Conservation (phyloP, 352 stramenopile genomes). For the Pilasporangium apinafurcum region DNA sequence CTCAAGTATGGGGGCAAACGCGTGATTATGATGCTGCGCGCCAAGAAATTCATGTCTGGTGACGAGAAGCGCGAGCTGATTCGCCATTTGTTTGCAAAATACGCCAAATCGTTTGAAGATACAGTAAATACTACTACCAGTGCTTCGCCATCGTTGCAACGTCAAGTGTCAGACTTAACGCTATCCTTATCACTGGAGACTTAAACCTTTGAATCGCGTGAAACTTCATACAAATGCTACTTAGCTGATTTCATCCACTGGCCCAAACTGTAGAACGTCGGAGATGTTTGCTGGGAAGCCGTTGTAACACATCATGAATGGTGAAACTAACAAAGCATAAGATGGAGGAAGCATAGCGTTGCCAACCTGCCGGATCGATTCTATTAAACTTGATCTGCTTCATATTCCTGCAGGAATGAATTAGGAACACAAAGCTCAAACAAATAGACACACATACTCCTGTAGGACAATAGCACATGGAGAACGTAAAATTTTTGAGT, state of each 20-base stretch:
- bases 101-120: conserved; percentile 1
- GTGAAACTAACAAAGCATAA: too few species aligned
- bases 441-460: background rate
- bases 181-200: conserved; percentile 7
- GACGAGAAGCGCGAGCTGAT: conserved; percentile 59
- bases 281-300: too few species aligned
- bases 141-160: background rate
- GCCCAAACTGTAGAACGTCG: too few species aligned
- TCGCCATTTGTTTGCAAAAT: conserved; percentile 32
- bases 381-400: too few species aligned
- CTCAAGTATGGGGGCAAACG: conserved; percentile 55
- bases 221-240: too few species aligned
- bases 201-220: too few species aligned
- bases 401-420: background rate
- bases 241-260: too few species aligned
- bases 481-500: background rate
- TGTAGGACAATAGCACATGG: background rate
- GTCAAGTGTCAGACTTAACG: conserved; percentile 10
- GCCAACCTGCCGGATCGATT: too few species aligned
- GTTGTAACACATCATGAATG: too few species aligned
- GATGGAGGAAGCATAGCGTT: too few species aligned
- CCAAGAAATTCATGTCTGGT: conserved; percentile 34
- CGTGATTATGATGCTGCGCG: conserved; percentile 60
- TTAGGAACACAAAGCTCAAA: too few species aligned
- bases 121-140: background rate